Conservation (phyloP, 2,329 filamentous ascomycete species). For the Domatiomyces catenatus region DNA sequence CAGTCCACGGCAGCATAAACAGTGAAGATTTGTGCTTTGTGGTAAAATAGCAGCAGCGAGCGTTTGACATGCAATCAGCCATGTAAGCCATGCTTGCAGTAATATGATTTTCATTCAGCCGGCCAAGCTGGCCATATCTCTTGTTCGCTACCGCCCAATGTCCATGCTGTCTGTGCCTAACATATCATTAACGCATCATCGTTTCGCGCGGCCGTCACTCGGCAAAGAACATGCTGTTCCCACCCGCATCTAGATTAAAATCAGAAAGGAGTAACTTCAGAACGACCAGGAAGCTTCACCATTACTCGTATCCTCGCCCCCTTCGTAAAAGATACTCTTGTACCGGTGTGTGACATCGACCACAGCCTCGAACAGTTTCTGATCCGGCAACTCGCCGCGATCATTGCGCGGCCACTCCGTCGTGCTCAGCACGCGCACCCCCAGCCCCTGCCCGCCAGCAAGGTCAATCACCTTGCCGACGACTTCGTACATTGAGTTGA, state of each 20-base stretch:
- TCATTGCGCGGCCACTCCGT: conserved; percentile 24
- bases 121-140: not conserved
- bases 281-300: not conserved
- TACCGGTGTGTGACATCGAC: conserved; percentile 75
- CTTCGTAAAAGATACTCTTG: conserved; percentile 59
- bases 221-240: not conserved
- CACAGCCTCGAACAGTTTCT: conserved; percentile 57
- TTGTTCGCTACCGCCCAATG: not conserved
- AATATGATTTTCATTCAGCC: not conserved
- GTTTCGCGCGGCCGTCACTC: not conserved
- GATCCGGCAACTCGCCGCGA: conserved; percentile 41
- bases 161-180: not conserved
- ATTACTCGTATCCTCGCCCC: conserved; percentile 3
- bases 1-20: conserved; percentile 4
- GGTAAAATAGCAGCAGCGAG: not conserved
- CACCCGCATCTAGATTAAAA: not conserved
- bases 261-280: not conserved
- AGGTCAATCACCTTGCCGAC: conserved; percentile 31
- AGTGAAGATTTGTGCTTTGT: not conserved
- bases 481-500: conserved; percentile 32
- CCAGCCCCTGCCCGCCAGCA: conserved; percentile 28
- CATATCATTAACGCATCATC: not conserved
- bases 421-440: conserved; percentile 26
- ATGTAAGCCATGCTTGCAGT: not conserved
- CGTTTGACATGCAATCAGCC: not conserved